phyloP scores from a whole-genome alignment of 2,329 filamentous ascomycete species.

The Fusarium lyarnte region DNA sequence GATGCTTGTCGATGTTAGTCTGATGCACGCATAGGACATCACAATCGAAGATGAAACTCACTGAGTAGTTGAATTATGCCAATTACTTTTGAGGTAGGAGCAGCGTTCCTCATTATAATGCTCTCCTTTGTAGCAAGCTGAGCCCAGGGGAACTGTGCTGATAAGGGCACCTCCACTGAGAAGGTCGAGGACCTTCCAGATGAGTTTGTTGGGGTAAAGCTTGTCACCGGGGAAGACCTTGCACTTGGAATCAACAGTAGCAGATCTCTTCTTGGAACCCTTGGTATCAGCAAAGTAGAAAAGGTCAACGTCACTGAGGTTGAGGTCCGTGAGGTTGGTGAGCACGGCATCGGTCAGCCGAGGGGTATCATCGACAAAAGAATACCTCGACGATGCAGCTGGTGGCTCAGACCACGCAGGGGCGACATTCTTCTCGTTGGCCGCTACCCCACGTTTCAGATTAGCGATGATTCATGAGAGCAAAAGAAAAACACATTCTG shows the following conservation, averaged over 20 bases:
- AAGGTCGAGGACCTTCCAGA: slow-evolving; percentile 49
- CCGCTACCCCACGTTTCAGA: slow-evolving; percentile 29
- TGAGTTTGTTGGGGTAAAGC: slow-evolving; percentile 37
- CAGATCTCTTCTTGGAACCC: neutral
- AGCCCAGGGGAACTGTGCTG: slow-evolving; percentile 46
- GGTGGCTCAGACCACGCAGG: slow-evolving; percentile 28
- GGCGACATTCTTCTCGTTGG: slow-evolving; percentile 37
- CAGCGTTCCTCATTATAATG: slow-evolving; percentile 18
- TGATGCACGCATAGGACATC: neutral
- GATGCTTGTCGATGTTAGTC: slow-evolving; percentile 27
- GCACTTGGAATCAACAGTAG: slow-evolving; percentile 26
- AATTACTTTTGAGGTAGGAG: neutral
- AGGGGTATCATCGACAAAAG: slow-evolving; percentile 35
- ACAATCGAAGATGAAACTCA: neutral
- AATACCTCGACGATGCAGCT: slow-evolving; percentile 3
- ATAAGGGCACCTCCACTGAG: slow-evolving; percentile 47
- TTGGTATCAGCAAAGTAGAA: slow-evolving; percentile 46
- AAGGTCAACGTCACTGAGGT: slow-evolving; percentile 44
- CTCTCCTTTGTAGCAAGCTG: slow-evolving; percentile 46
- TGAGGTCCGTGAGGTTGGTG: slow-evolving; percentile 44
- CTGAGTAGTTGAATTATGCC: slow-evolving; percentile 27
- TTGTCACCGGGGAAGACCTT: slow-evolving; percentile 45
- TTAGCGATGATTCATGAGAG: slow-evolving; percentile 9
- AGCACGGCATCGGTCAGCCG: slow-evolving; percentile 50
- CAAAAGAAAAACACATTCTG: neutral